Percentiles rank a stretch among this genome's conserved stretches.
Conservation (phyloP, 306 rosid species). For the Delonix regia region DNA sequence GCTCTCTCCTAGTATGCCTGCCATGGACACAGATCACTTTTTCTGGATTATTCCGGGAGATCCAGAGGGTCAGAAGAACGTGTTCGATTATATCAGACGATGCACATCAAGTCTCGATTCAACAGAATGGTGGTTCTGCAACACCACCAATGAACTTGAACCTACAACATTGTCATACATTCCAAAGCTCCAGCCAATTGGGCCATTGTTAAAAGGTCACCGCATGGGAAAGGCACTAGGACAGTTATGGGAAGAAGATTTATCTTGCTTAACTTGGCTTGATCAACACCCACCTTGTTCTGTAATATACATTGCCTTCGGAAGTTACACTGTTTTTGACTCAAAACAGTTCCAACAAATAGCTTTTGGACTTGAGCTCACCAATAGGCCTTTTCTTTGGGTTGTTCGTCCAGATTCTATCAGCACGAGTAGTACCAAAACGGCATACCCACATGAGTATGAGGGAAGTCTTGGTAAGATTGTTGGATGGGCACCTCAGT, state of each 20-base stretch:
- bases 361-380: constrained; percentile 31
- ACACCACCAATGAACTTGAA: too few species aligned
- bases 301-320: constrained; percentile 22
- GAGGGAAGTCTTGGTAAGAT: background rate
- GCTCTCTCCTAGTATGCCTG: too few species aligned
- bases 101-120: too few species aligned
- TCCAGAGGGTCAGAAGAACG: too few species aligned
- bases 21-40: too few species aligned
- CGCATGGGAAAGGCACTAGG: background rate
- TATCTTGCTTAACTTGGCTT: constrained; percentile 2
- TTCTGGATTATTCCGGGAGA: too few species aligned
- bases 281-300: constrained; percentile 12
- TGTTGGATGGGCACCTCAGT: constrained; percentile 38
- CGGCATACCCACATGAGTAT: constrained; percentile 5
- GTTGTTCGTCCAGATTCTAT: background rate
- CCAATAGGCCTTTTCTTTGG: background rate
- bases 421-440: background rate
- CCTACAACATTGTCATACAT: background rate
- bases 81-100: too few species aligned
- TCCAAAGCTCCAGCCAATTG: background rate
- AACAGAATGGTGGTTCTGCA: too few species aligned
- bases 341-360: constrained; percentile 1
- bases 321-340: background rate
- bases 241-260: background rate
- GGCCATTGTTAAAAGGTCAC: background rate